These are phyloP conservation scores for Russula compacta DNA, from an alignment of 768 basidiomycete species.

Conservation along the genomic window DNA sequence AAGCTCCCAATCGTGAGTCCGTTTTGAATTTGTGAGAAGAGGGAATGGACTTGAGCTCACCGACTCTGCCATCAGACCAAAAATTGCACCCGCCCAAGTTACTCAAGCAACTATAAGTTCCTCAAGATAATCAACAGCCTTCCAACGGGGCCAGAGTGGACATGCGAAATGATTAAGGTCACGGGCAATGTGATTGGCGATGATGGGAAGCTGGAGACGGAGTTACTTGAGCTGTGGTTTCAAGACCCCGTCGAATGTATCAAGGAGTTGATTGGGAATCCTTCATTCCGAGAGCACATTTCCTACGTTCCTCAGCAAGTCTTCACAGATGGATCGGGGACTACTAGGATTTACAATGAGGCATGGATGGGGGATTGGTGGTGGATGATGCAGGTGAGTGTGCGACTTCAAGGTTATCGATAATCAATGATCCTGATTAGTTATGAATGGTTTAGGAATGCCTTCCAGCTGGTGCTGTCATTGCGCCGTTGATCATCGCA, in stretches of 20 bases:
- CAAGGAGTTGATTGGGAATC: neutral
- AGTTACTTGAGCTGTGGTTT: neutral
- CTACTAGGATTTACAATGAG: too few species aligned
- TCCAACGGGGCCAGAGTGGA: neutral
- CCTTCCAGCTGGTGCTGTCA: neutral
- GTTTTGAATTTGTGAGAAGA: too few species aligned
- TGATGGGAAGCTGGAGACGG: neutral
- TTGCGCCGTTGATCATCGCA: neutral
- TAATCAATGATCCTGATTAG: neutral
- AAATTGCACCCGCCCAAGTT: too few species aligned
- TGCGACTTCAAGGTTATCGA: too few species aligned
- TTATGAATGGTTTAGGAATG: neutral
- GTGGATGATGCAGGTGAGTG: neutral
- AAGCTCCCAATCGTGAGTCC: too few species aligned
- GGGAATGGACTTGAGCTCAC: too few species aligned
- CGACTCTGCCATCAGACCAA: too few species aligned
- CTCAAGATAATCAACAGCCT: too few species aligned
- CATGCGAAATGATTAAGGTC: neutral
- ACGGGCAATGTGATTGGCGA: neutral
- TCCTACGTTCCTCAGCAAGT: too few species aligned
- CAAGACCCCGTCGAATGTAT: neutral
- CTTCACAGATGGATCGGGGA: neutral
- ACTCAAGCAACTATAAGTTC: too few species aligned
- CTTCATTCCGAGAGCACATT: too few species aligned
- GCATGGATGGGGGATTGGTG: neutral